Evolutionary conservation across 495 filamentous ascomycete species (phyloP), one percentile per base, ranked within the genome.

Genomic region (Podospora pseudoanserina): DNA sequence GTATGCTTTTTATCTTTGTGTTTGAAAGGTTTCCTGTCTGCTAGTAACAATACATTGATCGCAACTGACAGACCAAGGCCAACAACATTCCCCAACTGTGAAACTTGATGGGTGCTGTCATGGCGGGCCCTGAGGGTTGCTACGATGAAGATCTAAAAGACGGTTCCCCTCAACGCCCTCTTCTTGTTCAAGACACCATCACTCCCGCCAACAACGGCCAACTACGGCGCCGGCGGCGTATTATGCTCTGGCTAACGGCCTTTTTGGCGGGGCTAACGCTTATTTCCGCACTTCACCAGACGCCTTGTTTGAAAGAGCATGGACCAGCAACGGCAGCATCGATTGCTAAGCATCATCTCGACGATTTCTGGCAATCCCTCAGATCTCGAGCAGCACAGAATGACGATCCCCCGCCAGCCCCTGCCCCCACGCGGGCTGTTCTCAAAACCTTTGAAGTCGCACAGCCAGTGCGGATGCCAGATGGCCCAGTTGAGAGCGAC

Each of bases 391-490:
- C 34, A 15, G 26, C 23, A 19, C 56, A 44, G 27, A 59, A 27
- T 15, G 28, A 28, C 1, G 32, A 68, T 5, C 27, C 20, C 39
- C 26, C 18, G 2, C 27, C 67, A 15, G 58, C 67, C n/a, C 55
- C 70, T 0, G 68, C 70, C 0, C 65, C 73, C 32, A 64, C 39
- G n/a, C 65, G 58, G 16, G 75, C 79, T 2, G 79, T 81, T 13
- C 76, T 89, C 26, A 81, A 88, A 66, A 86, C 86, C 69, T 92
- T 92, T 66, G 85, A 92, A 75, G 88, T 92, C 5, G 86, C 89
- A 60, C 85, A 88, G 67, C 91, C 91, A 0, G 84, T 92, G 3
- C 72, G 85, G 58, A 82, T 76, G 30, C 79, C 81, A 0, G 71
- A 79, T 63, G 80, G 84, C 57, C 71, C 82, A 16, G 73, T 76